Evolutionary conservation across 2,329 filamentous ascomycete genomes (phyloP).

Genomic region (Daldinia sp.): DNA sequence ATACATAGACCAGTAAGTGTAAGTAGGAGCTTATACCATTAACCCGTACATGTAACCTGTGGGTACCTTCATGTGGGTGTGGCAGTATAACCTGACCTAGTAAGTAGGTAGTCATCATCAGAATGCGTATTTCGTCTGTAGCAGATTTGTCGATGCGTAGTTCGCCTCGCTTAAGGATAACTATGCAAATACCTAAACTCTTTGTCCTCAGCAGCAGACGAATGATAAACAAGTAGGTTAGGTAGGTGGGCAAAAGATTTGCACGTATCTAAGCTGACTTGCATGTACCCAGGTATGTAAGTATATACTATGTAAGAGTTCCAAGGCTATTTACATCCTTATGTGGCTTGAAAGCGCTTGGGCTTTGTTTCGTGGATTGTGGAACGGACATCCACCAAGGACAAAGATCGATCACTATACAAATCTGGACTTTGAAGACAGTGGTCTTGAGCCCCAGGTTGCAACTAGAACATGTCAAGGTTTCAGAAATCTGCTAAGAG

Average conservation of each 20-base stretch:
- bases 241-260: too few relatives aligned
- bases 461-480: too few relatives aligned
- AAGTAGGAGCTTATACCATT: neutral
- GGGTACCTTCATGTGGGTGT: conserved; percentile 5
- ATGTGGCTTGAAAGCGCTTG: neutral
- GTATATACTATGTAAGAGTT: neutral
- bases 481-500: neutral
- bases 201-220: conserved; percentile 1
- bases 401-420: neutral
- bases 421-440: neutral
- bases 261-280: neutral
- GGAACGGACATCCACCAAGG: neutral
- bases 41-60: neutral
- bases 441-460: too few relatives aligned
- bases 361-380: neutral
- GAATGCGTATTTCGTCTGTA: conserved; percentile 2
- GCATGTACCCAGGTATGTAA: neutral
- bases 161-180: conserved; percentile 5
- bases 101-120: conserved; percentile 10
- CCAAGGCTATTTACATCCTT: too few relatives aligned
- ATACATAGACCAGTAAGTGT: neutral
- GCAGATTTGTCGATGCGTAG: neutral
- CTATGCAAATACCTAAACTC: neutral
- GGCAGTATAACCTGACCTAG: conserved; percentile 25
- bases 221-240: neutral